These are phyloP conservation scores for Backusella australiensis DNA, from an alignment of 192 early-diverging fungal genomes.

Conservation along the genomic window DNA sequence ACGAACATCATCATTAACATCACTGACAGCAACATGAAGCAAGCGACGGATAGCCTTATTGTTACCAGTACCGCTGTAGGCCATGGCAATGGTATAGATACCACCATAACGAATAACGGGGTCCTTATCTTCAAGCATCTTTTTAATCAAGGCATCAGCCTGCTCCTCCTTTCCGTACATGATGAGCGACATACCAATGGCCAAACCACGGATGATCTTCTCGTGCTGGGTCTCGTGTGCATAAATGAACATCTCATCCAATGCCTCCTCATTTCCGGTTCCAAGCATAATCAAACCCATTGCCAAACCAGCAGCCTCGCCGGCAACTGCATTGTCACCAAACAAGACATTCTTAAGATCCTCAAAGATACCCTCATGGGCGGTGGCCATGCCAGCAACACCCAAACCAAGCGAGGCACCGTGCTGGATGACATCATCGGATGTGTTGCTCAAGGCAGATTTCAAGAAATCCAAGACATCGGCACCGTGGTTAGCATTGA, in stretches of 20 bases:
- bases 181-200: constrained; percentile 90
- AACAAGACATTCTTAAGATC: constrained; percentile 86
- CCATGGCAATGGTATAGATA: constrained; percentile 97
- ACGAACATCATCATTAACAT: constrained; percentile 99
- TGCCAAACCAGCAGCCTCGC: constrained; percentile 93
- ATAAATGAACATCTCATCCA: constrained; percentile 97
- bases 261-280: constrained; percentile 70
- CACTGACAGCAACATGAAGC: constrained; percentile 96
- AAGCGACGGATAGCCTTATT: constrained; percentile 94
- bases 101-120: constrained; percentile 94
- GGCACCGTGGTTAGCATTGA: constrained; percentile 92
- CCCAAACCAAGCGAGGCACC: constrained; percentile 95
- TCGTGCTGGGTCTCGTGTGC: constrained; percentile 99
- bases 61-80: constrained; percentile 96
- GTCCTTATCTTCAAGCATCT: constrained; percentile 88
- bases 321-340: constrained; percentile 94
- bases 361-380: constrained; percentile 85
- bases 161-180: constrained; percentile 98
- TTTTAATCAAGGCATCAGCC: constrained; percentile 88
- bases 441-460: constrained; percentile 75
- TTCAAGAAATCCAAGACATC: constrained; percentile 81
- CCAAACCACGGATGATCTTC: constrained; percentile 97
- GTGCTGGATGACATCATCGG: constrained; percentile 91
- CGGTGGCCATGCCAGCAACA: constrained; percentile 95
- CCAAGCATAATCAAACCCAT: constrained; percentile 99